Evolutionary conservation across 73 alveolate species (phyloP).

Genomic region (Halteria grandinella): DNA sequence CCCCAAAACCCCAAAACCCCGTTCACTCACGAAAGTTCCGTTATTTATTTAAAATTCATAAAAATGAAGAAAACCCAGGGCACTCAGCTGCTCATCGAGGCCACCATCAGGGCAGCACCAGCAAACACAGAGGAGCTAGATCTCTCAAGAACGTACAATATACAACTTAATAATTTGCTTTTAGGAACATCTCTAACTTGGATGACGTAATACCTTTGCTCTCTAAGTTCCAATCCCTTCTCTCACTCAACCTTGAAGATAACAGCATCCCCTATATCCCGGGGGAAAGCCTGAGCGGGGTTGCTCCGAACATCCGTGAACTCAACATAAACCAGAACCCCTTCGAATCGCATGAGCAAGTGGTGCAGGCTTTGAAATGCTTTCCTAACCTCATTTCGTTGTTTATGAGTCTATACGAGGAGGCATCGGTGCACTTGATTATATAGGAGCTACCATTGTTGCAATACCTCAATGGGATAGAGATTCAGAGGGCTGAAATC

Average conservation of each 20-base stretch:
- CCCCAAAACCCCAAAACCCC: not conserved
- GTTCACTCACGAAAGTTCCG: too few relatives aligned
- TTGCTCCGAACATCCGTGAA: slow-evolving; percentile 26
- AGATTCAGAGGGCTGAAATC: slow-evolving; percentile 18
- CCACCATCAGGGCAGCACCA: not conserved
- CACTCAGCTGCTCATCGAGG: not conserved
- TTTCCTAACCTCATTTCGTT: slow-evolving; percentile 39
- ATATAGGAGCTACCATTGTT: slow-evolving; percentile 13
- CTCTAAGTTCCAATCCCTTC: slow-evolving; percentile 34
- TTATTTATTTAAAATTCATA: not conserved
- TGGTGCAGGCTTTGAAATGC: not conserved
- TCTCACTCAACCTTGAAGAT: not conserved
- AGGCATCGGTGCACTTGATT: slow-evolving; percentile 34
- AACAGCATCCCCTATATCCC: not conserved
- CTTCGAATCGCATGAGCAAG: not conserved
- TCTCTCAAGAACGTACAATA: slow-evolving; percentile 3
- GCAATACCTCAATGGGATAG: slow-evolving; percentile 44
- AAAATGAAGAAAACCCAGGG: not conserved
- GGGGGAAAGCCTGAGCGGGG: slow-evolving; percentile 8
- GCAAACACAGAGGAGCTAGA: slow-evolving; percentile 4
- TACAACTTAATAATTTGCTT: not conserved
- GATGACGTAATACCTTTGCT: slow-evolving; percentile 34
- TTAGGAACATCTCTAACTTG: slow-evolving; percentile 22
- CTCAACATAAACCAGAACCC: slow-evolving; percentile 38
- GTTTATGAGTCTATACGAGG: slow-evolving; percentile 48